A percentile compares a stretch with the other conserved stretches of the same genome.
Evolutionary conservation across 805 yeast species (phyloP).

Genomic region (Pichia rugopelliculosa): DNA sequence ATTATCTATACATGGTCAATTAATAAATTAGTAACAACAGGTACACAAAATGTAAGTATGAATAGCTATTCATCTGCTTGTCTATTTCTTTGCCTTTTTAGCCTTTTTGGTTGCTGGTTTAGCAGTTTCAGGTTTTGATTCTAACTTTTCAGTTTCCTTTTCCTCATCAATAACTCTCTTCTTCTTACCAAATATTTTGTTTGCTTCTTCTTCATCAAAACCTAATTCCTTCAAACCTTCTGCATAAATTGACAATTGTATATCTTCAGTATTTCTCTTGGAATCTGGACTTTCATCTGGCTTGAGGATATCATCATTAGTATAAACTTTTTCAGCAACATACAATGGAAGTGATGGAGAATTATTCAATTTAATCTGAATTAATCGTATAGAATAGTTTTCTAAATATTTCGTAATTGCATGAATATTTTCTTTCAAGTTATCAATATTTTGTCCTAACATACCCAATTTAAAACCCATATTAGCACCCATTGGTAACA

Average conservation of each 20-base stretch:
- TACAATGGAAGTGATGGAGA: constrained; percentile 86
- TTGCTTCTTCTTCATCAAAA: constrained; percentile 63
- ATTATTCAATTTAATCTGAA: constrained; percentile 55
- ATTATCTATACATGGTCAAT: neutral
- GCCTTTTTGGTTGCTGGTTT: neutral
- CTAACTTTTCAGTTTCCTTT: neutral
- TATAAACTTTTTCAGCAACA: constrained; percentile 49
- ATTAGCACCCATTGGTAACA: constrained; percentile 69
- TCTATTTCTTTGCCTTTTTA: constrained; percentile 1
- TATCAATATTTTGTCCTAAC: constrained; percentile 35
- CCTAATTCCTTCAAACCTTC: constrained; percentile 75
- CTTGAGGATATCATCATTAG: constrained; percentile 39
- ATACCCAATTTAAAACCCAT: constrained; percentile 62
- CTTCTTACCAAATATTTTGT: constrained; percentile 53
- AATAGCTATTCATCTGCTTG: neutral
- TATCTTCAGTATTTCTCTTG: constrained; percentile 29
- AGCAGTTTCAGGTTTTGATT: neutral
- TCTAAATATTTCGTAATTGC: constrained; percentile 44
- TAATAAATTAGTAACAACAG: neutral
- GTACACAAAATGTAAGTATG: neutral
- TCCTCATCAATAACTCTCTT: constrained; percentile 19
- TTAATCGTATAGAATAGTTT: constrained; percentile 41
- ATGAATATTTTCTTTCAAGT: constrained; percentile 54
- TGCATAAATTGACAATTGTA: constrained; percentile 50
- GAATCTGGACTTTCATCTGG: constrained; percentile 17